Evolutionary conservation across 148 eudicot genomes (phyloP).

Genomic region (Dianthus caryophyllus): DNA sequence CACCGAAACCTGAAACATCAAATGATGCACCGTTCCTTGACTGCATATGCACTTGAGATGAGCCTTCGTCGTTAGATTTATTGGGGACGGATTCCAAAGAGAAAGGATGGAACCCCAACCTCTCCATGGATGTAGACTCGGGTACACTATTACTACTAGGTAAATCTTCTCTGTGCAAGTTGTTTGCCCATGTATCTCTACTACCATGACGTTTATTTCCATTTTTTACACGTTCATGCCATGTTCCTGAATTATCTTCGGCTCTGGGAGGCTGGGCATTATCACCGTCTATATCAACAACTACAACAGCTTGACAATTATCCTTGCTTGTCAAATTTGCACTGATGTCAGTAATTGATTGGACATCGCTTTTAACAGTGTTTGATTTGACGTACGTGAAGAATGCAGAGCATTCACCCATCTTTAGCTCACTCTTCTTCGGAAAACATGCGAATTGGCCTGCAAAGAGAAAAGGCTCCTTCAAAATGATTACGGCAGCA

Average conservation of each 20-base stretch:
- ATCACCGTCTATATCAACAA: slow-evolving; percentile 29
- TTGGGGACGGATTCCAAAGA: slow-evolving; percentile 44
- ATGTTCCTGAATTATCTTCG: slow-evolving; percentile 28
- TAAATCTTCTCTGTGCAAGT: slow-evolving; percentile 46
- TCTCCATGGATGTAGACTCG: slow-evolving; percentile 50
- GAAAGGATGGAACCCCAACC: slow-evolving; percentile 50
- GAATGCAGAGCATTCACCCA: slow-evolving; percentile 95
- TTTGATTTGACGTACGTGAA: slow-evolving; percentile 79
- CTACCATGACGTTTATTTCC: slow-evolving; percentile 28
- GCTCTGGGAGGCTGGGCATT: slow-evolving; percentile 27
- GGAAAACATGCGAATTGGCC: slow-evolving; percentile 50
- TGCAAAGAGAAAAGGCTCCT: slow-evolving; percentile 22
- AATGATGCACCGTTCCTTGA: slow-evolving; percentile 41
- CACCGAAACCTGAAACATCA: slow-evolving; percentile 40
- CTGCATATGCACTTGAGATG: slow-evolving; percentile 43
- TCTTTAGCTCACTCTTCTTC: slow-evolving; percentile 78
- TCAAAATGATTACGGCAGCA: slow-evolving; percentile 4
- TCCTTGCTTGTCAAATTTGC: slow-evolving; percentile 27
- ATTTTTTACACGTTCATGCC: slow-evolving; percentile 26
- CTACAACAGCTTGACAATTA: slow-evolving; percentile 30
- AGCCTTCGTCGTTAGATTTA: slow-evolving; percentile 45
- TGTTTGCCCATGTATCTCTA: slow-evolving; percentile 34
- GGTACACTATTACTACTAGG: slow-evolving; percentile 56
- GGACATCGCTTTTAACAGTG: slow-evolving; percentile 37
- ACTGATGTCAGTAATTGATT: slow-evolving; percentile 26